These are phyloP conservation scores for Chalciporus piperatoides DNA, from an alignment of 1,284 basidiomycete genomes.

Conservation along the genomic window DNA sequence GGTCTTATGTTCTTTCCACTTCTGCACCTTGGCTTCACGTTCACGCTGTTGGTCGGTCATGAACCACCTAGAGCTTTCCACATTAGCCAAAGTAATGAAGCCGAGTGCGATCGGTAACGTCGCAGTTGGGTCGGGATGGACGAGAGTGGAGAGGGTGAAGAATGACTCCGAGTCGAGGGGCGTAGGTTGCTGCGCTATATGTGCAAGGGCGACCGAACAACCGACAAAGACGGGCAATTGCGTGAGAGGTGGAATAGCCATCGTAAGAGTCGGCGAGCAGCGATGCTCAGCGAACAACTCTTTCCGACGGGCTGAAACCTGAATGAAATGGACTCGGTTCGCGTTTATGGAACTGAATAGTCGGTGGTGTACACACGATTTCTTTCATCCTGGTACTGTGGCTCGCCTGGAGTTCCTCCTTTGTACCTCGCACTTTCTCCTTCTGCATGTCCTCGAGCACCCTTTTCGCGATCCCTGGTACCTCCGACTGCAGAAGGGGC, in stretches of 20 bases:
- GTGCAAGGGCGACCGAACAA: constrained; percentile 56
- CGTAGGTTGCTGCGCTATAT: constrained; percentile 53
- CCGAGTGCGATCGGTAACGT: constrained; percentile 70
- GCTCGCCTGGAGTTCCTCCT: constrained; percentile 47
- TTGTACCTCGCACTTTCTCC: constrained; percentile 50
- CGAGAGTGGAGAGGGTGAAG: constrained; percentile 65
- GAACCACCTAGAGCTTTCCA: constrained; percentile 72
- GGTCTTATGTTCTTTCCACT: constrained; percentile 44
- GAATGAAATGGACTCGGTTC: constrained; percentile 6
- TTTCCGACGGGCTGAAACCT: constrained; percentile 57
- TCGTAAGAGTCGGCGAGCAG: constrained; percentile 58
- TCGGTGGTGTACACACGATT: constrained; percentile 34
- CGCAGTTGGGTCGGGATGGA: constrained; percentile 68
- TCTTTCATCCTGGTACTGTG: constrained; percentile 47
- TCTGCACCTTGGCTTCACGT: constrained; percentile 35
- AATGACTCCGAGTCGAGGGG: constrained; percentile 74
- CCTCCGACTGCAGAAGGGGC: constrained; percentile 59
- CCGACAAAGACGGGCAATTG: constrained; percentile 75
- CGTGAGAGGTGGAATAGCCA: constrained; percentile 57
- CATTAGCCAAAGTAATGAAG: constrained; percentile 70
- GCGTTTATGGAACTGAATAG: not conserved
- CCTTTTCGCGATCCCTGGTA: constrained; percentile 48
- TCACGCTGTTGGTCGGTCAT: constrained; percentile 53
- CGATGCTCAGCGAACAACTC: constrained; percentile 55
- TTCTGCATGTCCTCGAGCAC: constrained; percentile 58